Evolutionary conservation across 2,329 filamentous ascomycete species (phyloP).

Genomic region (Graphilbum sp.): DNA sequence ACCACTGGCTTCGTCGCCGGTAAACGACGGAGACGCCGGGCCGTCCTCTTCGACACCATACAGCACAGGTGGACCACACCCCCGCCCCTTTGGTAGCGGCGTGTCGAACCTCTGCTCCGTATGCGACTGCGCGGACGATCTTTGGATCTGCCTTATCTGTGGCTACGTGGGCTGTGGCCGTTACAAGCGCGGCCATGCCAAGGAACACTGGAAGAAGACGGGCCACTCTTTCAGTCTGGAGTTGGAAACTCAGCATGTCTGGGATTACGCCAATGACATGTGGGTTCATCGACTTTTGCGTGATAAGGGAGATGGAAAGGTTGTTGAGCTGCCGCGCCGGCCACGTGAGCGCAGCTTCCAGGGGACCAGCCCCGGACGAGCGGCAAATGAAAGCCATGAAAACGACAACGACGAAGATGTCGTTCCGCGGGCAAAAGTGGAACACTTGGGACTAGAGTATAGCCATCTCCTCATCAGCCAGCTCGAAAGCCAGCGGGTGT

Average conservation of each 20-base stretch:
- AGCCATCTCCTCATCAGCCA: slow-evolving; percentile 86
- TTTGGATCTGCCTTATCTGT: slow-evolving; percentile 94
- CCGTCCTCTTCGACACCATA: slow-evolving; percentile 1
- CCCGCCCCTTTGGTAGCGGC: slow-evolving; percentile 39
- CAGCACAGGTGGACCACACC: slow-evolving; percentile 31
- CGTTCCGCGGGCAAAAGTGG: slow-evolving; percentile 51
- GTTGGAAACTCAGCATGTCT: slow-evolving; percentile 83
- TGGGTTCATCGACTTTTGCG: slow-evolving; percentile 95
- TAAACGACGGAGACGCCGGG: background rate
- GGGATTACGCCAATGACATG: slow-evolving; percentile 91
- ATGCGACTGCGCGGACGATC: slow-evolving; percentile 64
- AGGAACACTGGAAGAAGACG: slow-evolving; percentile 81
- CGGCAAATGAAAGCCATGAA: slow-evolving; percentile 1
- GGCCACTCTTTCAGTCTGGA: slow-evolving; percentile 87
- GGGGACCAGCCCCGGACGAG: slow-evolving; percentile 1
- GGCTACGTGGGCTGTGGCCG: slow-evolving; percentile 85
- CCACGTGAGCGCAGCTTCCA: background rate
- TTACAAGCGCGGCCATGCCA: slow-evolving; percentile 87
- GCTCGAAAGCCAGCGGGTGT: slow-evolving; percentile 78
- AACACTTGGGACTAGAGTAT: slow-evolving; percentile 82
- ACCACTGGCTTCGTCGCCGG: slow-evolving; percentile 3
- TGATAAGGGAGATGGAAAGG: slow-evolving; percentile 80
- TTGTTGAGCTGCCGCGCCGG: slow-evolving; percentile 65
- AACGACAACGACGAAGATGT: slow-evolving; percentile 23
- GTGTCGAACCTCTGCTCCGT: slow-evolving; percentile 60